Conservation (phyloP, 1,284 basidiomycete genomes). For the Apiotrichum akiyoshidainum region DNA sequence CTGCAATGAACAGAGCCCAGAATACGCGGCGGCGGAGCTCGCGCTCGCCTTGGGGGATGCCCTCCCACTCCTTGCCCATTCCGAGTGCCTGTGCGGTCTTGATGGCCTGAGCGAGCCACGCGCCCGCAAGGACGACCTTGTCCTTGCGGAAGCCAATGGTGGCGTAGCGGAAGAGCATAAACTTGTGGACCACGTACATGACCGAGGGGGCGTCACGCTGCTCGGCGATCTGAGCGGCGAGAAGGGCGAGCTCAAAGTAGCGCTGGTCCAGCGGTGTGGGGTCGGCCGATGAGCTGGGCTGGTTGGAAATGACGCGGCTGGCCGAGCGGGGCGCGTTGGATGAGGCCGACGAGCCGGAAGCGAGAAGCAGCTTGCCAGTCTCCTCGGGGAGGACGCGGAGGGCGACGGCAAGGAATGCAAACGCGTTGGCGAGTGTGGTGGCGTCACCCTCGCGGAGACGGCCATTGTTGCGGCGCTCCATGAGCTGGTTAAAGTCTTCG, state of each 20-base stretch:
- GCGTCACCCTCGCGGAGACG: conserved; percentile 40
- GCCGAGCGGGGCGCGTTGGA: conserved; percentile 21
- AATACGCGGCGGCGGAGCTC: conserved; percentile 44
- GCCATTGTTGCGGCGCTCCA: conserved; percentile 25
- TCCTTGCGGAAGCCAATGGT: conserved; percentile 32
- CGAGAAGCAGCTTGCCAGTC: conserved; percentile 40
- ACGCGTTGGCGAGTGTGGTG: conserved; percentile 42
- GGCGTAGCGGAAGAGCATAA: conserved; percentile 41
- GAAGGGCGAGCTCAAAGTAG: conserved; percentile 42
- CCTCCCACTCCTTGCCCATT: conserved; percentile 46
- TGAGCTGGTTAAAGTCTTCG: conserved; percentile 34
- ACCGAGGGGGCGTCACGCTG: conserved; percentile 37
- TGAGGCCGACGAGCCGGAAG: conserved; percentile 22
- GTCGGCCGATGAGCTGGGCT: conserved; percentile 26
- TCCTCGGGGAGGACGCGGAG: conserved; percentile 44
- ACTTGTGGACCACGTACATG: conserved; percentile 45
- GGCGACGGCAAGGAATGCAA: conserved; percentile 37
- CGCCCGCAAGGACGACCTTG: conserved; percentile 30
- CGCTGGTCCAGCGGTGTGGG: conserved; percentile 43
- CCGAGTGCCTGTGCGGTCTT: conserved; percentile 43
- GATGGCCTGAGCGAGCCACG: conserved; percentile 42
- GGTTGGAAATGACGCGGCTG: conserved; percentile 19
- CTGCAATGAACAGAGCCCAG: conserved; percentile 44
- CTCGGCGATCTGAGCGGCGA: conserved; percentile 38
- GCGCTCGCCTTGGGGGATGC: conserved; percentile 39